Conservation (phyloP, 139 green algal genomes). For the Coccomyxa sp. region DNA sequence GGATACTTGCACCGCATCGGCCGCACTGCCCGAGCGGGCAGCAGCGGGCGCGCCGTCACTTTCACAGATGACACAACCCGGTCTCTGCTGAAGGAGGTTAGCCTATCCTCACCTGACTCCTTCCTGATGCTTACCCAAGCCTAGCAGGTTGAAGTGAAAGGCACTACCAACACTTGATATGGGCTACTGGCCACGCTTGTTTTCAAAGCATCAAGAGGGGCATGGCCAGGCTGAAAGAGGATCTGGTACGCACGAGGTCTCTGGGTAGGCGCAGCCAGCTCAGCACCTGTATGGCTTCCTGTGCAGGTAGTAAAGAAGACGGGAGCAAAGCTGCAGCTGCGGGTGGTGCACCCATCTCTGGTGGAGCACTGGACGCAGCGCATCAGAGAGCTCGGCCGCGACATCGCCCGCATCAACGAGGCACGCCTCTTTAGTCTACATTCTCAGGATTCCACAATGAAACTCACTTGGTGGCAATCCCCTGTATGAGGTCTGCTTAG, state of each 20-base stretch:
- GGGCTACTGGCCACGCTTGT: too few relatives aligned
- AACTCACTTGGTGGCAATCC: too few relatives aligned
- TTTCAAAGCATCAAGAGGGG: too few relatives aligned
- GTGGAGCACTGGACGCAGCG: conserved; percentile 55
- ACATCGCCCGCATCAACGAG: too few relatives aligned
- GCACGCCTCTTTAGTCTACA: too few relatives aligned
- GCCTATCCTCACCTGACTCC: not conserved
- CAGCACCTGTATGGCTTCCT: not conserved
- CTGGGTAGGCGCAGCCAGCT: too few relatives aligned
- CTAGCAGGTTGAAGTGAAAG: not conserved
- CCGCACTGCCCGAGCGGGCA: conserved; percentile 89
- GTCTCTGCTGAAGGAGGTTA: conserved; percentile 78
- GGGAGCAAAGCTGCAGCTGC: conserved; percentile 54
- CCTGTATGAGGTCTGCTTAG: too few relatives aligned
- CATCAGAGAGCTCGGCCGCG: too few relatives aligned
- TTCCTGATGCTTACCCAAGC: not conserved
- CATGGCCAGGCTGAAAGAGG: too few relatives aligned
- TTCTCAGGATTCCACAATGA: too few relatives aligned
- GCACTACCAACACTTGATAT: too few relatives aligned
- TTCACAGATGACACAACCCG: conserved; percentile 83
- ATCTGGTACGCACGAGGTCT: too few relatives aligned
- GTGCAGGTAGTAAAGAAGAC: conserved; percentile 62
- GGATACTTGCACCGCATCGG: conserved; percentile 86
- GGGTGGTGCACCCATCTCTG: conserved; percentile 52
- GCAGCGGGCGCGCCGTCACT: conserved; percentile 77